Evolutionary conservation across 1,139 yeast species (phyloP).

Genomic region (Zygosaccharomyces pseudobailii): DNA sequence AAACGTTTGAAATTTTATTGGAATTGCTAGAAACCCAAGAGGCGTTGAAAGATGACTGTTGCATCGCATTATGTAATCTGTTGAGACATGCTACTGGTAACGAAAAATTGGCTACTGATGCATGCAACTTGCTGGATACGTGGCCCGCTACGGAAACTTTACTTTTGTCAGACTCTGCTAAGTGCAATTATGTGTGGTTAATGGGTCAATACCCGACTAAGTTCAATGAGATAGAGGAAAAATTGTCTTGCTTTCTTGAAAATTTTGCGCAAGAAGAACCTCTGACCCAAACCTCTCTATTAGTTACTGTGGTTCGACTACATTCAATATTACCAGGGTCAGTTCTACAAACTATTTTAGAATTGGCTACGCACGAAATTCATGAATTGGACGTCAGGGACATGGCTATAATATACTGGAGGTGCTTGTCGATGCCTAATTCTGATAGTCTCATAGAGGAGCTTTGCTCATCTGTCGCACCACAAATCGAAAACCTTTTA

Average conservation of each 20-base stretch:
- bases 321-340: conserved; percentile 39
- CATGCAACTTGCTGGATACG: conserved; percentile 28
- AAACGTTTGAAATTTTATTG: conserved; percentile 71
- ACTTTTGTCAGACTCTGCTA: conserved; percentile 29
- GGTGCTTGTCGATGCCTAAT: conserved; percentile 65
- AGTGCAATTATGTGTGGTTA: conserved; percentile 66
- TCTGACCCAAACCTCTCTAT: conserved; percentile 65
- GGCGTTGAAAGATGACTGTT: conserved; percentile 73
- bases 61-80: conserved; percentile 71
- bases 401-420: conserved; percentile 92
- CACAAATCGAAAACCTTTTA: conserved; percentile 68
- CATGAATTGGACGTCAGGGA: conserved; percentile 93
- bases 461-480: conserved; percentile 46
- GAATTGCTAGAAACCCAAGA: conserved; percentile 76
- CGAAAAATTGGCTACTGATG: conserved; percentile 20
- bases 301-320: conserved; percentile 79
- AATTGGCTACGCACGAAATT: conserved; percentile 70
- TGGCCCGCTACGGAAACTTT: conserved; percentile 28
- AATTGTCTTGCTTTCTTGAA: conserved; percentile 48
- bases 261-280: conserved; percentile 71
- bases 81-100: conserved; percentile 75
- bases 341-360: conserved; percentile 66
- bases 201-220: conserved; percentile 82
- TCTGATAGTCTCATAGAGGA: conserved; percentile 26
- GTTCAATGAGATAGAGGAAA: conserved; percentile 49